Base-by-base conservation (phyloP, 495 filamentous ascomycete species). In the Ascodesmis nigricans region DNA sequence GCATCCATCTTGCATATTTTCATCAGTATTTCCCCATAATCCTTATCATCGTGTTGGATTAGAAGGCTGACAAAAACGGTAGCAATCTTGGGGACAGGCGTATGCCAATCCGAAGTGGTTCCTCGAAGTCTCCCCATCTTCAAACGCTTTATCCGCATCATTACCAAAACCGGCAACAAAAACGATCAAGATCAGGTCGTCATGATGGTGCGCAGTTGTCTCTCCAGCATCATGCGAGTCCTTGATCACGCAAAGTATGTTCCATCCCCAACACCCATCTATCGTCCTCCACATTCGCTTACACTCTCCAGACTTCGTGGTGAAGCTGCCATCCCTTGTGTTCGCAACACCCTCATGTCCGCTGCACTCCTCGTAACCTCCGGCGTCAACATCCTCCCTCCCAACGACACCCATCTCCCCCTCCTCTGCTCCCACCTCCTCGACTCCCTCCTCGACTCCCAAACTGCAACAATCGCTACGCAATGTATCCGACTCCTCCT, bases 1-100 rank as follows among this genome's bases (percentile, higher is more conserved):
- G 84, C 87, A 28, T 92, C 83, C 50, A 91, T 95, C 44, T 63
- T 95, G 21, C 84, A 99, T 55, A 91, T 95, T 16, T 95, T 95
- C 52, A 74, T 74, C 26, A 91, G 47, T 50, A 49, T 39, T 38
- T 11, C 18, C 21, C n/a, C 31, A 21, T 21, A 3, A 10, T 31
- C 7, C n/a, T 20, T 18, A 21, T 27, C 29, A 20, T 18, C n/a
- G 23, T n/a, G 14, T 18, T 21, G 20, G 2, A n/a, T 4, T 35
- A 5, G 4, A 15, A 21, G 11, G 13, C 33, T 43, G 21, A 39
- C 29, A 22, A 4, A 21, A 19, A 23, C 30, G 17, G 13, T 31
- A 50, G 47, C 78, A 3, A 90, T 93, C 31, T 72, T 99, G 3
- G 75, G 75, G 9, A 92, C 80, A 0, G 71, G 75, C 1, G 61